Conservation (phyloP, 352 stramenopile species). For the Pythium grandisporangium region DNA sequence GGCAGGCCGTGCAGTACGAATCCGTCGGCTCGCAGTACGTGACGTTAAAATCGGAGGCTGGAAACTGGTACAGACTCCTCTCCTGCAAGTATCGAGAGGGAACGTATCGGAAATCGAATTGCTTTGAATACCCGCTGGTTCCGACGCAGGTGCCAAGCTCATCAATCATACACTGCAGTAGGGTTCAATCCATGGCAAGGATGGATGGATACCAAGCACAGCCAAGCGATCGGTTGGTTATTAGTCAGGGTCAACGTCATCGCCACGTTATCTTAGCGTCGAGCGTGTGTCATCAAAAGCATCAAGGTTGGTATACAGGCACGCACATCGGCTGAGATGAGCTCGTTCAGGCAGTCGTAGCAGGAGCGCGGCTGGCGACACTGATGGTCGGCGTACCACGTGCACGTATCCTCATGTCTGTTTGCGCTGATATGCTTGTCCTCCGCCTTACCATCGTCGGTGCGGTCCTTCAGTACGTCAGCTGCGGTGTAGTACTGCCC, state of each 20-base stretch:
- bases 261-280: constrained; percentile 9
- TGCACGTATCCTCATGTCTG: constrained; percentile 38
- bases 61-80: constrained; percentile 3
- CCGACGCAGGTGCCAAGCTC: constrained; percentile 7
- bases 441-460: too few species aligned
- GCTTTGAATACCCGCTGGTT: constrained; percentile 3
- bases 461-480: too few species aligned
- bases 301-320: constrained; percentile 18
- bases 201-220: too few species aligned
- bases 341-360: constrained; percentile 49
- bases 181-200: too few species aligned
- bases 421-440: too few species aligned
- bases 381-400: constrained; percentile 56
- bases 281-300: constrained; percentile 31
- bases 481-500: too few species aligned
- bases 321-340: constrained; percentile 18
- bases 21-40: constrained; percentile 10
- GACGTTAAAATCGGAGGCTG: constrained; percentile 7
- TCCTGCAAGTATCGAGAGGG: background rate
- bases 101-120: constrained; percentile 7
- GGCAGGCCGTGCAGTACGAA: constrained; percentile 8
- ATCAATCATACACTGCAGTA: constrained; percentile 14
- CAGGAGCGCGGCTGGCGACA: constrained; percentile 32
- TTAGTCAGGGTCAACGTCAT: background rate
- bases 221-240: background rate